Conservation (phyloP, 176 grass and related monocot species). For the Hyparrhenia diplandra region DNA sequence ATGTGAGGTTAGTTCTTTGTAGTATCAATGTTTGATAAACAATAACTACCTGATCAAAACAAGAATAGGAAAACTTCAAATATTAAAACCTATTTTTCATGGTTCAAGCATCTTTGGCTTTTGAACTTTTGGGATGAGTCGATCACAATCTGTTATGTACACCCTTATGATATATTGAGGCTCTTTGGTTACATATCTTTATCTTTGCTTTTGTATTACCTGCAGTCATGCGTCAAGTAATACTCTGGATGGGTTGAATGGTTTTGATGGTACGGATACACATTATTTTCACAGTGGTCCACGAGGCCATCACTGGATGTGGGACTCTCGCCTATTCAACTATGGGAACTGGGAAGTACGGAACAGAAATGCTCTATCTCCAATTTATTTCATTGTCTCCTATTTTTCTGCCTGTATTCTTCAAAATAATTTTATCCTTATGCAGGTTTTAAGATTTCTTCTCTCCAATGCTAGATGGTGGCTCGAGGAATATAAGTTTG, state of each 20-base stretch:
- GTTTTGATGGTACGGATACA: constrained; percentile 88
- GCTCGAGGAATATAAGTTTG: constrained; percentile 95
- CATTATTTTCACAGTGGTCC: constrained; percentile 83
- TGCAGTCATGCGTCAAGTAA: constrained; percentile 86
- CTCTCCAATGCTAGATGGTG: constrained; percentile 97
- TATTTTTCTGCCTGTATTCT: constrained; percentile 21
- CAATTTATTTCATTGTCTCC: not conserved
- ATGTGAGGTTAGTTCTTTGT: not conserved
- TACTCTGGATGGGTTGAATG: constrained; percentile 79
- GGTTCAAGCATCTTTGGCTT: not conserved
- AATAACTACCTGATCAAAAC: constrained; percentile 4
- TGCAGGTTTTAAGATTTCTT: constrained; percentile 77
- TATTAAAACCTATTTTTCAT: not conserved
- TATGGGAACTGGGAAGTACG: constrained; percentile 86
- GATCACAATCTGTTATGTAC: not conserved
- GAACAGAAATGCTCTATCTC: not conserved
- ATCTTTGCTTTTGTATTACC: not conserved
- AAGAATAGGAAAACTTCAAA: not conserved
- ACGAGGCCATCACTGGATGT: constrained; percentile 91
- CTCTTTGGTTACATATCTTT: constrained; percentile 16
- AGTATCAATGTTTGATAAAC: not conserved
- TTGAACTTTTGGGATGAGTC: not conserved
- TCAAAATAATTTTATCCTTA: constrained; percentile 25
- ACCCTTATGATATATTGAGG: constrained; percentile 7
- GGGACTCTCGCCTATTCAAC: constrained; percentile 94